Evolutionary conservation across 768 basidiomycete genomes (phyloP).

Genomic region (Lyophyllum semitale): DNA sequence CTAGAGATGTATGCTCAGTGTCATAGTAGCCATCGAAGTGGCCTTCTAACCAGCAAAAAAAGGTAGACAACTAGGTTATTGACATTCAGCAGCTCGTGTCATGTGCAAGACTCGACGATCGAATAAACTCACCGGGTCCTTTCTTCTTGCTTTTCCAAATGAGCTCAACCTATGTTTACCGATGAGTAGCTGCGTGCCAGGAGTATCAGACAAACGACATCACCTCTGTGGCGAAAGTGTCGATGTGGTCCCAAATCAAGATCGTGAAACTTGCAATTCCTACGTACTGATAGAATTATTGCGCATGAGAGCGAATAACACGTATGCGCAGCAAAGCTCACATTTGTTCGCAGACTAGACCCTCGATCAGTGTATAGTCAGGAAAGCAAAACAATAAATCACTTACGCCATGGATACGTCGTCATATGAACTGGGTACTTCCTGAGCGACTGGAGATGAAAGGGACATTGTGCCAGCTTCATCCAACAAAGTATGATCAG

Average conservation of each 20-base stretch:
- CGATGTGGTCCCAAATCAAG: constrained; percentile 58
- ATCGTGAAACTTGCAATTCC: constrained; percentile 52
- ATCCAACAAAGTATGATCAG: neutral
- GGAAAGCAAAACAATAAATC: neutral
- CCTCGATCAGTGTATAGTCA: neutral
- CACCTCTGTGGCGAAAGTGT: constrained; percentile 52
- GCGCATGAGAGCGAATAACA: neutral
- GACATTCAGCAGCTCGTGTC: too few species aligned
- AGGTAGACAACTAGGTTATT: constrained; percentile 45
- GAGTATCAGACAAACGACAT: neutral
- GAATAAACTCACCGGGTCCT: constrained; percentile 40
- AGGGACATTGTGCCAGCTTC: neutral
- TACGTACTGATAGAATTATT: constrained; percentile 38
- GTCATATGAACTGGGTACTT: neutral
- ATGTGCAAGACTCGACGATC: too few species aligned
- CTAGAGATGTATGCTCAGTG: constrained; percentile 27
- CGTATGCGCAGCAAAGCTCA: too few species aligned
- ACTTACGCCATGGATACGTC: neutral
- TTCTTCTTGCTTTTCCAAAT: constrained; percentile 56
- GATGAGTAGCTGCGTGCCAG: neutral
- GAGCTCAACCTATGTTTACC: constrained; percentile 40
- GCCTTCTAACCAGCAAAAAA: constrained; percentile 40
- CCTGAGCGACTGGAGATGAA: neutral
- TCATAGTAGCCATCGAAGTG: neutral
- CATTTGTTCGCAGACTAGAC: neutral